Evolutionary conservation across 306 rosid genomes (phyloP), one percentile per base, ranked within the genome.

Genomic region (Cucurbita maxima): DNA sequence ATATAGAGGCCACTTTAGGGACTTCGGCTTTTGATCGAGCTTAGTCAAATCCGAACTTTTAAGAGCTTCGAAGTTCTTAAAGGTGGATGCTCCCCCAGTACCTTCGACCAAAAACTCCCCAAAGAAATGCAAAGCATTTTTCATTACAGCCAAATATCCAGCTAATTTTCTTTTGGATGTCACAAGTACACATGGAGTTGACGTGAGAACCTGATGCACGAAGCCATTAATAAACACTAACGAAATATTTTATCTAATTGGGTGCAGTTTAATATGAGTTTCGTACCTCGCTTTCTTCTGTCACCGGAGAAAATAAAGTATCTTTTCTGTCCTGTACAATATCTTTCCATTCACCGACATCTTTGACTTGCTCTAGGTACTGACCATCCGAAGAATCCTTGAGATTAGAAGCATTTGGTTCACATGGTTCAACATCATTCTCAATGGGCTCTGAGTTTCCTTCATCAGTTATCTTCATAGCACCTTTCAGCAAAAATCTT

Each of bases 51-150:
- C 92, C 50, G 86, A 84, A 86, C 71, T 86, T 79, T 75, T 81
- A 57, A 85, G 78, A 75, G 85, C 84, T 72, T 82, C 83, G 58
- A 90, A 94, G 83, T 89, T 86, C 79, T 76, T 87, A 78, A 94
- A 94, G 75, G 88, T 90, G 45, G 97, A 89, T 75, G 95, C 88
- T 72, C 98, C 97, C 36, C 95, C 97, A 74, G 92, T 90, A 75
- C 98, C 97, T 81, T 94, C 97, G 71, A 94, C 98, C 86, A 89
- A 63, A 79, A 89, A 87, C 73, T 89, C 92, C 60, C 96, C 94
- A 77, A 83, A 94, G 75, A 94, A 94, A 86, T 89, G 98, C 92
- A 94, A 78, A 75, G 84, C 90, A 77, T 86, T 85, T 80, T 94
- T 94, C 97, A 82, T 90, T 81, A 94, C 90, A 34, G 95, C 97